Evolutionary conservation across 805 yeast species (phyloP), one percentile per base, ranked within the genome.

Genomic region (Metschnikowia koreensis): DNA sequence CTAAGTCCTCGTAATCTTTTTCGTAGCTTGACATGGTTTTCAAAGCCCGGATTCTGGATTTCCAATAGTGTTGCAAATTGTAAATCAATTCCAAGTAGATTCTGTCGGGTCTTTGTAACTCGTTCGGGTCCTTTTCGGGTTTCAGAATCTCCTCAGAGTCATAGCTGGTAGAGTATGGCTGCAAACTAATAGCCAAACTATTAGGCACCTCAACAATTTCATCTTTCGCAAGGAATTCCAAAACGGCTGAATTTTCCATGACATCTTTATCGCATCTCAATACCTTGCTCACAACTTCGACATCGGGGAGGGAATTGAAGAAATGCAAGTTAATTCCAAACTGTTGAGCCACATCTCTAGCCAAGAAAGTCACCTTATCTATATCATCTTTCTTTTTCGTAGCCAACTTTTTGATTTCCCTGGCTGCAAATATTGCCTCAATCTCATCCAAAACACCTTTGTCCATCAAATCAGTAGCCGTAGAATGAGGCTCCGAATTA

Each of bases 261-360:
- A 93, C 80, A 9, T 86, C 92, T 22, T 73, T 73, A 48, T 89
- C 87, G 71, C 99, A 94, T 43, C 76, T 80, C 54, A 94, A 71
- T 8, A 94, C 81, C 64, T 85, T 86, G n/a, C 60, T 48, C 7
- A 93, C 85, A 29, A 93, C 76, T 41, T 81, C 87, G 6, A 79
- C 82, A 38, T 86, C 96, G 0, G 84, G 59, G 22, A 81, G 57
- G 40, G 73, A 73, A 6, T 89, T 77, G 68, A 83, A 89, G 72
- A 83, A 78, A 65, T 94, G 98, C 47, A 94, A 75, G 64, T 93
- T 92, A 63, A 94, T 94, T 38, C 96, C 97, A 73, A 94, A 91
- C 61, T 90, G 97, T 65, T 94, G 99, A 1, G 96, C 89, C 42
- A 91, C 71, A 61, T 87, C 94, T 54, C 91, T 74, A 0, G 92